Evolutionary conservation across 441 rosid species (phyloP).

Genomic region (Arabidopsis hybrid): DNA sequence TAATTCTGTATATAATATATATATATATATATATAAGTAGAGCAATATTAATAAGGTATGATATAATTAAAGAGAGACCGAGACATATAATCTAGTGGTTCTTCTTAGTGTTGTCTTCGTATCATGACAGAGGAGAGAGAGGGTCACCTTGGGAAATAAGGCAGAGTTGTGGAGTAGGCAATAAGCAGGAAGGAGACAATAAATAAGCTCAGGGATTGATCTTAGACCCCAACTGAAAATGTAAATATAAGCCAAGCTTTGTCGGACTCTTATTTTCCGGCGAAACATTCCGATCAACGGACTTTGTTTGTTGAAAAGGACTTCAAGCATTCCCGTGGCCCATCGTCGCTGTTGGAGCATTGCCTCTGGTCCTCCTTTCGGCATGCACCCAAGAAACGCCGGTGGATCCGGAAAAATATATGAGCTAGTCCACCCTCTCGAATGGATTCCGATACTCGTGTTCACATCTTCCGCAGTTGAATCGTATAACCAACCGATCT

Average conservation of each 20-base stretch:
- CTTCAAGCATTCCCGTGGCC: conserved; percentile 38
- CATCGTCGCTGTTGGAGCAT: conserved; percentile 40
- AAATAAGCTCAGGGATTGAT: conserved; percentile 40
- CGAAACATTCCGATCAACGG: conserved; percentile 32
- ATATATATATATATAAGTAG: too few relatives aligned
- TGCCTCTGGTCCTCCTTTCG: conserved; percentile 33
- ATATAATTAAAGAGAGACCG: neutral
- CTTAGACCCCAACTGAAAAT: conserved; percentile 14
- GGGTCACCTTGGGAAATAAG: conserved; percentile 42
- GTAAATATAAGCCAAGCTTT: conserved; percentile 35
- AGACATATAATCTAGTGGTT: neutral
- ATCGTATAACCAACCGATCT: conserved; percentile 48
- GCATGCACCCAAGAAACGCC: conserved; percentile 42
- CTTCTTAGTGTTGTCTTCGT: neutral
- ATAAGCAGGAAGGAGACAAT: conserved; percentile 46
- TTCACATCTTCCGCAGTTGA: conserved; percentile 38
- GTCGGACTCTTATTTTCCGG: conserved; percentile 38
- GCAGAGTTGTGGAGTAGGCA: conserved; percentile 38
- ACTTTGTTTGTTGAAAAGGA: conserved; percentile 39
- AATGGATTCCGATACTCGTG: conserved; percentile 57
- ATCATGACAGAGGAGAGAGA: neutral
- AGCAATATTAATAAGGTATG: neutral
- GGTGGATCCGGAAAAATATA: conserved; percentile 34
- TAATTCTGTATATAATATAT: too few relatives aligned
- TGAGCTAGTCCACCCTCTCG: conserved; percentile 61